phyloP scores from a whole-genome alignment of 2,329 filamentous ascomycete genomes.

The Botrytis byssoidea region DNA sequence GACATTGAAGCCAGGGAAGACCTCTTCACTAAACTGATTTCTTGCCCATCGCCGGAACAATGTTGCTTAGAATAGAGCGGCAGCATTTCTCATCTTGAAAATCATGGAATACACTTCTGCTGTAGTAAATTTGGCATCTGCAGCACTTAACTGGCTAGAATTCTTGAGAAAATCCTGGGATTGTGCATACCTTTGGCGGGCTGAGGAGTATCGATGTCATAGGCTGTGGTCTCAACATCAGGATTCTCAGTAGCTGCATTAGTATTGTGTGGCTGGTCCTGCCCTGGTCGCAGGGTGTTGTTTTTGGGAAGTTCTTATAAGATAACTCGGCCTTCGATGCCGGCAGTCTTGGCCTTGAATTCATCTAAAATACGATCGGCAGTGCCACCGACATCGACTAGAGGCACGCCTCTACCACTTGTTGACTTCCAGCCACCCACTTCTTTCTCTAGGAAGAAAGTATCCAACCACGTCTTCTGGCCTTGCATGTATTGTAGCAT shows the following conservation, averaged over 20 bases:
- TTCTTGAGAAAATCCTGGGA: not conserved
- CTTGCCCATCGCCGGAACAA: not conserved
- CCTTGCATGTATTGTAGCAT: too few species aligned
- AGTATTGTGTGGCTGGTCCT: not conserved
- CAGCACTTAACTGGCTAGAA: not conserved
- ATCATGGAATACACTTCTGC: constrained; percentile 43
- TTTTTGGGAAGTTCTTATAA: not conserved
- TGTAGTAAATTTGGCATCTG: constrained; percentile 39
- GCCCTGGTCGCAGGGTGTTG: not conserved
- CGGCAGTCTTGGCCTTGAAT: not conserved
- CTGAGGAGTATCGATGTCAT: not conserved
- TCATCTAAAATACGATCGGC: not conserved
- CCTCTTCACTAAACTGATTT: constrained; percentile 42
- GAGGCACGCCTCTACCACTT: not conserved
- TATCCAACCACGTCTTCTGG: too few species aligned
- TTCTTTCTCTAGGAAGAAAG: not conserved
- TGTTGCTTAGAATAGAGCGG: constrained; percentile 12
- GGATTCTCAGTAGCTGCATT: not conserved
- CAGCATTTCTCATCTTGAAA: constrained; percentile 38
- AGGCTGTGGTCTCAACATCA: not conserved
- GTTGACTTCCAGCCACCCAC: not conserved
- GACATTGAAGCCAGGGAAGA: constrained; percentile 41
- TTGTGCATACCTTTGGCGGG: not conserved
- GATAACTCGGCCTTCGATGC: not conserved
- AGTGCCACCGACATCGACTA: not conserved